phyloP scores from a whole-genome alignment of 2,329 filamentous ascomycete genomes.

The Corynespora cassiicola region DNA sequence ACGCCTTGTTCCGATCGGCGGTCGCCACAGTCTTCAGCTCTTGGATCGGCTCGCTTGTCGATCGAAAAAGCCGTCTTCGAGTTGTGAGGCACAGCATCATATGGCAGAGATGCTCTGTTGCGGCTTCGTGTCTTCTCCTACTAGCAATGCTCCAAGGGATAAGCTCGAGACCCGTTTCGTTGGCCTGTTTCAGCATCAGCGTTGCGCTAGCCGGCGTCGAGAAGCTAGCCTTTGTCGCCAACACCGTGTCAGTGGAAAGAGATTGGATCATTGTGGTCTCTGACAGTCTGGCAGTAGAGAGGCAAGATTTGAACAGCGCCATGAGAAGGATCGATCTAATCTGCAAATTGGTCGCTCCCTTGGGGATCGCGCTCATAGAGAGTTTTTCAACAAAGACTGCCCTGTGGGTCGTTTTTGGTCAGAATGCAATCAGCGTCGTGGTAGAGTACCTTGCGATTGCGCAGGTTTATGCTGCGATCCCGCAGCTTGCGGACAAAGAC shows the following conservation, averaged over 20 bases:
- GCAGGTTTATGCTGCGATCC: slow-evolving; percentile 44
- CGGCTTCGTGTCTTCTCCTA: slow-evolving; percentile 38
- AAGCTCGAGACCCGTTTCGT: slow-evolving; percentile 28
- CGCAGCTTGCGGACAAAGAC: slow-evolving; percentile 38
- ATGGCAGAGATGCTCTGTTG: slow-evolving; percentile 42
- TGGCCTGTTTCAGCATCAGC: slow-evolving; percentile 33
- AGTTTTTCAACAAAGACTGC: slow-evolving; percentile 57
- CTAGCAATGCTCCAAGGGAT: slow-evolving; percentile 19
- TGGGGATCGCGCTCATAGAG: slow-evolving; percentile 59
- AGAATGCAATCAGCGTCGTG: slow-evolving; percentile 57
- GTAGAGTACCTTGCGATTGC: slow-evolving; percentile 63
- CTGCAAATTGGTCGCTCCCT: slow-evolving; percentile 63
- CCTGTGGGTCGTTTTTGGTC: slow-evolving; percentile 56
- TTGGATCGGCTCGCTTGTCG: slow-evolving; percentile 65
- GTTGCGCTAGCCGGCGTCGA: slow-evolving; percentile 70
- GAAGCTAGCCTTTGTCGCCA: slow-evolving; percentile 70
- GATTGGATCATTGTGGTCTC: slow-evolving; percentile 71
- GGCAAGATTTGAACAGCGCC: slow-evolving; percentile 59
- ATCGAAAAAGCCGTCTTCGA: slow-evolving; percentile 53
- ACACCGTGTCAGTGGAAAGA: slow-evolving; percentile 72
- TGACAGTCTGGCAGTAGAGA: slow-evolving; percentile 34
- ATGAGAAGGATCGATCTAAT: slow-evolving; percentile 67
- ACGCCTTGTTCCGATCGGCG: slow-evolving; percentile 67
- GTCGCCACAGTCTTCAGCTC: slow-evolving; percentile 66
- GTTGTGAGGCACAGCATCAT: slow-evolving; percentile 51